phyloP scores from a whole-genome alignment of 257 asterid genomes.

The Nicotiana obtusifolia region DNA sequence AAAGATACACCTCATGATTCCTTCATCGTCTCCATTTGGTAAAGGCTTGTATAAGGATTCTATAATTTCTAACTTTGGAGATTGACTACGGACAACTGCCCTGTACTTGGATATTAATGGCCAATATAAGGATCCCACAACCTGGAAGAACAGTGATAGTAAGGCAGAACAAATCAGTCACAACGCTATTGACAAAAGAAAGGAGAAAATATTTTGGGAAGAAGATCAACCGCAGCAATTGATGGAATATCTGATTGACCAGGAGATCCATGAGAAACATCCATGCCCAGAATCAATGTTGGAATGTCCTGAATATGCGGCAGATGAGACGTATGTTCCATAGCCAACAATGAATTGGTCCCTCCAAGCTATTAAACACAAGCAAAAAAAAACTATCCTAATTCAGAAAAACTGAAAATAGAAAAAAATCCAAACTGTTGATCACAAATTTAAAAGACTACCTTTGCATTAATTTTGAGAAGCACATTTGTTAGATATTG shows the following conservation, averaged over 20 bases:
- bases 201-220: constrained; percentile 11
- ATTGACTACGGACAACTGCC: constrained; percentile 87
- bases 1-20: constrained; percentile 64
- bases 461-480: constrained; percentile 93
- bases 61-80: constrained; percentile 80
- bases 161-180: neutral
- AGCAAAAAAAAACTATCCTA: neutral
- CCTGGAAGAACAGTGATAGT: constrained; percentile 36
- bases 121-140: constrained; percentile 91
- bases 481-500: constrained; percentile 80
- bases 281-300: constrained; percentile 94
- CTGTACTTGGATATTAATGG: constrained; percentile 84
- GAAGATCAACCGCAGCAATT: constrained; percentile 75
- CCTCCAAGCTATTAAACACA: constrained; percentile 71
- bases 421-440: constrained; percentile 5
- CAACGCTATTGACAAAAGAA: neutral
- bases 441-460: constrained; percentile 20
- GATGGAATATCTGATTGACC: constrained; percentile 82
- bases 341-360: constrained; percentile 69
- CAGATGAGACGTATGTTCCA: constrained; percentile 51
- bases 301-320: constrained; percentile 63
- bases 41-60: constrained; percentile 76
- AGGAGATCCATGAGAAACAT: constrained; percentile 90
- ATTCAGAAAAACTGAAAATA: constrained; percentile 4
- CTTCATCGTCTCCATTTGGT: constrained; percentile 80